Evolutionary conservation across 495 filamentous ascomycete genomes (phyloP), one percentile per base, ranked within the genome.

Genomic region (Talaromyces trachyspermus): DNA sequence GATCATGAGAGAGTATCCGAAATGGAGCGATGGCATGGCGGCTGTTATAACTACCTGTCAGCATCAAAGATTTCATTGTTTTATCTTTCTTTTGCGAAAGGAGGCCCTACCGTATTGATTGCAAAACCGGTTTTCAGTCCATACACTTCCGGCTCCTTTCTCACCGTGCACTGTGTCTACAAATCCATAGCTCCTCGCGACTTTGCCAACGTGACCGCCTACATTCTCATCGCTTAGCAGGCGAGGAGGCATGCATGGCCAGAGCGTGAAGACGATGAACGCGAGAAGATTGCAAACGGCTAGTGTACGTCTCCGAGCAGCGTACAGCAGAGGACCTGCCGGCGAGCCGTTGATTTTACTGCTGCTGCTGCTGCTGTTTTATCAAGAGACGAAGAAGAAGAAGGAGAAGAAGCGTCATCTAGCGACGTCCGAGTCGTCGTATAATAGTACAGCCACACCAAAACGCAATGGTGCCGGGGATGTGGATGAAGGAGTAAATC

Each of bases 161-260:
- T 63, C 61, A 19, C 77, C 80, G 60, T 87, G 85, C 4, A 89
- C 85, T 0, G 85, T 88, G 54, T 89, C 85, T 3, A 85, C 70
- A 49, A 89, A 90, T 7, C 84, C 79, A 60, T 76, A 88, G 30
- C 70, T 69, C 39, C 77, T 64, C 24, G 72, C 75, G 48, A 75
- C 44, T 5, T 72, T 62, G 25, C 65, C 76, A 14, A 65, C 63
- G 0, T 58, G 46, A 2, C 71, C 74, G 20, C 64, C 37, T 2
- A 66, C 65, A 32, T 61, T 59, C 26, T 71, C 57, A 36, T 80
- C 78, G 40, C 71, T 76, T 29, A 90, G 68, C 47, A 90, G 64
- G 10, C 85, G 75, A 17, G 85, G 86, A 1, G 86, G 86, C 86
- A 89, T 89, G 64, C 84, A 88, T 2, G 83, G 85, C 79, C 84